These are phyloP conservation scores for Ophiobolus disseminans DNA, from an alignment of 2,329 filamentous ascomycete genomes.

Conservation along the genomic window DNA sequence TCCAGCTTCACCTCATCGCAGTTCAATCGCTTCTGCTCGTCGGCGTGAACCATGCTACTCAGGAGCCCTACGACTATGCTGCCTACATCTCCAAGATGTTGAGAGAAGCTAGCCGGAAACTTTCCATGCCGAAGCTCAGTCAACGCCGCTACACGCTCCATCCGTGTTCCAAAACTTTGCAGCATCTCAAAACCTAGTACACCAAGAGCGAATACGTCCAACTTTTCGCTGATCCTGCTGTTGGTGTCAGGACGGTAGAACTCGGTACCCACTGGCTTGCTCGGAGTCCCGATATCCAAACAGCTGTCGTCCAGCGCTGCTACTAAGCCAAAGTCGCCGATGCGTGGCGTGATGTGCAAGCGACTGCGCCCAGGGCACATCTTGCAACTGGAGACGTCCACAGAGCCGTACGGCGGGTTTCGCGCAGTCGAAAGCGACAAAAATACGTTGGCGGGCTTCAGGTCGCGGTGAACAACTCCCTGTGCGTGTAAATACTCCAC, in stretches of 20 bases:
- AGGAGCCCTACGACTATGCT: slow-evolving; percentile 33
- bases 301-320: slow-evolving; percentile 57
- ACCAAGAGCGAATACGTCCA: slow-evolving; percentile 69
- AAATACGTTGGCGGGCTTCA: slow-evolving; percentile 74
- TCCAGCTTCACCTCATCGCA: slow-evolving; percentile 40
- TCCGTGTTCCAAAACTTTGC: slow-evolving; percentile 55
- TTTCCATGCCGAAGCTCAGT: slow-evolving; percentile 40
- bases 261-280: slow-evolving; percentile 65
- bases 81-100: slow-evolving; percentile 27
- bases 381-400: slow-evolving; percentile 56
- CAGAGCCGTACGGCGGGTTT: slow-evolving; percentile 51
- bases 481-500: slow-evolving; percentile 69
- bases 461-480: slow-evolving; percentile 69
- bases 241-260: slow-evolving; percentile 63
- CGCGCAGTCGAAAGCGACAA: slow-evolving; percentile 56
- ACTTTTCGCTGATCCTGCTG: slow-evolving; percentile 54
- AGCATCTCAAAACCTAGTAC: slow-evolving; percentile 69
- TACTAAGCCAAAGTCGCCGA: slow-evolving; percentile 73
- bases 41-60: slow-evolving; percentile 39
- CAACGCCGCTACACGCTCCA: slow-evolving; percentile 50
- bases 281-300: slow-evolving; percentile 28
- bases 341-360: slow-evolving; percentile 63
- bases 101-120: slow-evolving; percentile 39
- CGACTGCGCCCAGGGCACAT: slow-evolving; percentile 50
- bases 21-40: slow-evolving; percentile 36